phyloP scores from a whole-genome alignment of 2,329 filamentous ascomycete species.

The Hymenoscyphus repandus region DNA sequence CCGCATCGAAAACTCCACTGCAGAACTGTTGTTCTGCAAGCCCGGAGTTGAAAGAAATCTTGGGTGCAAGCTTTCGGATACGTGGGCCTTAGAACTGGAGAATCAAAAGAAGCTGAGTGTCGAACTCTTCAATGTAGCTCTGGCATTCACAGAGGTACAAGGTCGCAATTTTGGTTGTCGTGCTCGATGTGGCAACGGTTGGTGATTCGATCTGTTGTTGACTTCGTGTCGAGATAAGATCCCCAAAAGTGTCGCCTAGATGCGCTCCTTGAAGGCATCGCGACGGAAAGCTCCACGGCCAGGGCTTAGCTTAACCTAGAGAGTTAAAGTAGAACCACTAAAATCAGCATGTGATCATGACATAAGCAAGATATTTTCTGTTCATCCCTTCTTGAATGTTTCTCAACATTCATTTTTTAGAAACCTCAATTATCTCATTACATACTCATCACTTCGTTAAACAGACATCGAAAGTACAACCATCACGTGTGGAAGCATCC shows the following conservation, averaged over 20 bases:
- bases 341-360: too few relatives aligned
- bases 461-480: too few relatives aligned
- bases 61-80: neutral
- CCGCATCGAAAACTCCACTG: conserved; percentile 23
- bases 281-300: too few relatives aligned
- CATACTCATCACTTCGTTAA: too few relatives aligned
- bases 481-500: too few relatives aligned
- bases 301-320: too few relatives aligned
- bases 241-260: neutral
- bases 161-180: neutral
- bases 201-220: neutral
- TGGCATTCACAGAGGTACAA: too few relatives aligned
- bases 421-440: too few relatives aligned
- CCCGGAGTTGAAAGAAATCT: conserved; percentile 7
- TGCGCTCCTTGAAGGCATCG: neutral
- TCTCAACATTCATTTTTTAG: too few relatives aligned
- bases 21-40: conserved; percentile 22
- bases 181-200: neutral
- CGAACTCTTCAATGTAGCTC: neutral
- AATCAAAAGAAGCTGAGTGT: neutral
- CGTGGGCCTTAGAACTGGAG: neutral
- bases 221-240: neutral
- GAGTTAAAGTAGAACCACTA: too few relatives aligned
- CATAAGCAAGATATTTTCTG: too few relatives aligned
- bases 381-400: too few relatives aligned